Evolutionary conservation across 1,284 basidiomycete genomes (phyloP), one percentile per base, ranked within the genome.

Genomic region (Apiotrichum siamense): DNA sequence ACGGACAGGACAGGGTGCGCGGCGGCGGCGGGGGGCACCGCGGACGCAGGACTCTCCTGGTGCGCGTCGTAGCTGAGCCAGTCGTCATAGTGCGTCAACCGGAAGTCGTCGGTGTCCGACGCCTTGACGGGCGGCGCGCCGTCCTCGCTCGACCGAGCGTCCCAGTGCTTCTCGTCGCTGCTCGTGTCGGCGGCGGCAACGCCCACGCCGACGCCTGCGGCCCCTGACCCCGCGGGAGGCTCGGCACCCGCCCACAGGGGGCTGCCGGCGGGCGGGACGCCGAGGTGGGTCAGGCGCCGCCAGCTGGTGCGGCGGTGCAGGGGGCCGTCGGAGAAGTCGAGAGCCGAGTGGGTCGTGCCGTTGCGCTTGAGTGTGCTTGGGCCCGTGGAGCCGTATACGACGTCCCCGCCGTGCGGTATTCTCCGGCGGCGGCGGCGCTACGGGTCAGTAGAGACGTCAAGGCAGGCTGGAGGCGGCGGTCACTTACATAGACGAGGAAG

Each of bases 281-380:
- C 20, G 13, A 43, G 20, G 17, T 27, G 13, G 18, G 48, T 39
- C 11, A 36, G 7, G 29, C 39, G 39, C 29, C 32, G 29, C 47
- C 48, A 46, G 17, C 44, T 11, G 2, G 27, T 18, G 12, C 10
- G 32, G 17, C 32, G 38, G 3, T 44, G 31, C 3, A 57, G 33
- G 0, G 55, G 55, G 9, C 46, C 55, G 35, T 57, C 55, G 37
- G 47, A 47, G 27, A 57, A 57, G 48, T 52, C 51, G 18, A 57
- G 41, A 0, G 51, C 55, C 4, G 50, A 53, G 45, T 53, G 50
- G 7, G 43, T 27, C 15, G 55, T 57, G 2, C 55, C 55, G 17
- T 33, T 52, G 29, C 55, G 55, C 33, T 50, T 47, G 26, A 53
- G 50, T 20, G 40, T 48, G 24, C 37, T 12, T 24, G 36, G 36